Percentiles rank a stretch among this genome's conserved stretches.
Evolutionary conservation across 257 asterid genomes (phyloP).

Genomic region (Catharanthus roseus): DNA sequence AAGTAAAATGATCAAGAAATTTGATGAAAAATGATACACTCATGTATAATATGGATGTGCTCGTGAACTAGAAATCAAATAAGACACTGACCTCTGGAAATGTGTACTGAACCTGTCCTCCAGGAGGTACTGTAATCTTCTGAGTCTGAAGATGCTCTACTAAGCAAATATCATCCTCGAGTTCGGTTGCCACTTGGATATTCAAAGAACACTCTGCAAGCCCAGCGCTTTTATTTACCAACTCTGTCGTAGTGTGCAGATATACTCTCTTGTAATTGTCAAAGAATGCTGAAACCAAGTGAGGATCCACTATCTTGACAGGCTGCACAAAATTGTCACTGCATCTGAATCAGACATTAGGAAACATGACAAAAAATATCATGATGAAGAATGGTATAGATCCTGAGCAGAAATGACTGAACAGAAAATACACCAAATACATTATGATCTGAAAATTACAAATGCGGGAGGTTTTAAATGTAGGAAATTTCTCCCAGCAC

Average conservation of each 20-base stretch:
- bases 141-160: conserved; percentile 74
- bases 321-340: conserved; percentile 59
- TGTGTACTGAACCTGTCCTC: conserved; percentile 51
- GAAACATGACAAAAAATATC: conserved; percentile 2
- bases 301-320: conserved; percentile 92
- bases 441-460: not conserved
- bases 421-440: no score
- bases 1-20: not conserved
- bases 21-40: not conserved
- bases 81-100: conserved; percentile 69
- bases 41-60: not conserved
- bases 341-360: conserved; percentile 26
- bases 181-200: conserved; percentile 82
- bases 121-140: conserved; percentile 56
- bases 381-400: not conserved
- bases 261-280: conserved; percentile 61
- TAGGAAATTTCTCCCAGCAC: not conserved
- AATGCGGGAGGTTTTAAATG: no score
- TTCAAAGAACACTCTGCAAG: conserved; percentile 69
- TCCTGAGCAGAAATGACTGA: not conserved
- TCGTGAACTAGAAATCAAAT: not conserved
- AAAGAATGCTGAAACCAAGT: conserved; percentile 79
- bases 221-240: conserved; percentile 57
- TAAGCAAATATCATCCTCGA: conserved; percentile 49
- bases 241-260: conserved; percentile 68